Evolutionary conservation across 768 basidiomycete genomes (phyloP), one percentile per base, ranked within the genome.

Genomic region (Sarcomyxa edulis): DNA sequence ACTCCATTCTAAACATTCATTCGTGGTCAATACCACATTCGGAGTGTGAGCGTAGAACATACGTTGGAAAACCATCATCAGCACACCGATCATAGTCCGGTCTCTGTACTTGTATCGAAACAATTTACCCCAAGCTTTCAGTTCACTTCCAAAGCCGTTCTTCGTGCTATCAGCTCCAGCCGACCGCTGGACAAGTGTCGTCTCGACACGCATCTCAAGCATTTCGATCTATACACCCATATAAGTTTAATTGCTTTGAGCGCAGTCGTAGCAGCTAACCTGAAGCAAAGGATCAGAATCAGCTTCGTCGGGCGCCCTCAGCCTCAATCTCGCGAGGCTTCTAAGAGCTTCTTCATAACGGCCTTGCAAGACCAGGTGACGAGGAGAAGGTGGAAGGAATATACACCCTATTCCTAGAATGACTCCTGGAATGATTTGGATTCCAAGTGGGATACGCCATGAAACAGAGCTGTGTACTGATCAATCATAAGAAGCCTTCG

Each of bases 31-130:
- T 16, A 26, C 6, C 16, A n/a, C 3, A 9, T 10, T 7, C 12
- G 18, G n/a, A 26, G n/a, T 9, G 23, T 8, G 5, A 16, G 32
- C 31, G 16, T 3, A 32, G 19, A 12, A 59, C 79, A 27, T 47
- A 86, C 87, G 88, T 59, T 91, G 88, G 49, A 89, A 90, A 36
- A 85, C 76, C 81, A 88, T 87, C 48, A 88, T 74, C 51, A 78
- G 58, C 6, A 86, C 65, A 3, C 84, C 86, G 26, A 89, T 73
- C 52, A 74, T 56, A 1, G 87, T 89, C 23, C 85, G 69, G 37
- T 69, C 62, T 11, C 75, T 59, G 50, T 81, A 79, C 38, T 70
- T 71, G 1, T 48, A 52, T 6, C 59, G 59, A 40, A 84, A 80
- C 7, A 90, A 64, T 18, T 64, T 64, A 6, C 51, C 63, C 86